These are phyloP conservation scores for Aspergillus brasiliensis DNA, from an alignment of 2,329 filamentous ascomycete species.

Conservation along the genomic window DNA sequence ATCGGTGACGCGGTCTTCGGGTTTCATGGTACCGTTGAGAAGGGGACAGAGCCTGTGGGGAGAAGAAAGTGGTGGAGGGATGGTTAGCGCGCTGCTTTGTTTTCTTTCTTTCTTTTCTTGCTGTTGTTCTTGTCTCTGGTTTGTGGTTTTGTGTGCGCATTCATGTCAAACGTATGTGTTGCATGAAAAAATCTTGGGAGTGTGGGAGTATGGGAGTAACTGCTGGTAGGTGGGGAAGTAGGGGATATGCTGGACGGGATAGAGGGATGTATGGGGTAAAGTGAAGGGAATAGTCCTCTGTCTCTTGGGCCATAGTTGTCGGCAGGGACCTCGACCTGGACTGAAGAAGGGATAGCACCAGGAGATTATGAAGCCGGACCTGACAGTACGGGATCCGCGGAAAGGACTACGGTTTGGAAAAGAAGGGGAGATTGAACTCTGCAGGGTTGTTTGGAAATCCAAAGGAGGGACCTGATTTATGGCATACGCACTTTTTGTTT, in stretches of 20 bases:
- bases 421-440: constrained; percentile 11
- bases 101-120: background rate
- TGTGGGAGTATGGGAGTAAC: background rate
- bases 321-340: too few relatives aligned
- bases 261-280: too few relatives aligned
- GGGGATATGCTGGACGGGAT: too few relatives aligned
- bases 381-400: background rate
- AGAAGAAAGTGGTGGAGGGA: background rate
- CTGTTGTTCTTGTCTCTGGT: background rate
- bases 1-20: constrained; percentile 49
- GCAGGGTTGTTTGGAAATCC: constrained; percentile 6
- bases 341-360: too few relatives aligned
- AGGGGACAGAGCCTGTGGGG: constrained; percentile 72
- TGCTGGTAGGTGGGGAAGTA: too few relatives aligned
- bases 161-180: background rate
- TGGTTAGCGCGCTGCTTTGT: constrained; percentile 5
- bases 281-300: too few relatives aligned
- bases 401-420: constrained; percentile 18
- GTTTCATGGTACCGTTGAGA: constrained; percentile 79
- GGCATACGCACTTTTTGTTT: constrained; percentile 79
- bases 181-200: too few relatives aligned
- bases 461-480: background rate
- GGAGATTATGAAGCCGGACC: too few relatives aligned
- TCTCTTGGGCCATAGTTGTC: too few relatives aligned
- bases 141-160: background rate